These are phyloP conservation scores for Mycena capillaripes DNA, from an alignment of 768 basidiomycete species.

Conservation along the genomic window DNA sequence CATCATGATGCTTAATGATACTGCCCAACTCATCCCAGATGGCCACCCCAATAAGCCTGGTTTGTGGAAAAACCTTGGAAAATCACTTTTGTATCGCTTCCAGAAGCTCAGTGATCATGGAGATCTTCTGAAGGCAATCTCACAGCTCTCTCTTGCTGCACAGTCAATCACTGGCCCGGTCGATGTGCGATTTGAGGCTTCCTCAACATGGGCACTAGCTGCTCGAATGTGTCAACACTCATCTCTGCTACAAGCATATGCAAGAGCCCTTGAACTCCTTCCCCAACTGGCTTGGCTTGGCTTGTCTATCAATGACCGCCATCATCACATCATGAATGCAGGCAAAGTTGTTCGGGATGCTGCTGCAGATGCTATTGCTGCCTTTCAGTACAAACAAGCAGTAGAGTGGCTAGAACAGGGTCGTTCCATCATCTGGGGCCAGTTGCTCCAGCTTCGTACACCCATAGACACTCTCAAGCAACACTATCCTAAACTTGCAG, in stretches of 20 bases:
- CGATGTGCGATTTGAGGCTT: no score
- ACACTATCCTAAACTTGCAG: no score
- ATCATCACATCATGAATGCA: not conserved
- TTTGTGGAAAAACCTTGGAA: conserved; percentile 31
- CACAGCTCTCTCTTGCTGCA: not conserved
- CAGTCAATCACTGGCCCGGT: no score
- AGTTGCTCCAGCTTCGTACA: not conserved
- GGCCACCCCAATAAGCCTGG: conserved; percentile 22
- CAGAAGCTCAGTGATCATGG: not conserved
- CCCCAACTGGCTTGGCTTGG: no score
- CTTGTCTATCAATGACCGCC: no score
- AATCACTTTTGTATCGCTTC: conserved; percentile 25
- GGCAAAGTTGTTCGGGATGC: not conserved
- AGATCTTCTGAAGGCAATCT: not conserved
- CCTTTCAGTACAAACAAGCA: conserved; percentile 39
- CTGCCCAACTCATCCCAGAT: conserved; percentile 26
- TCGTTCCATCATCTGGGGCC: not conserved
- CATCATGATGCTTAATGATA: conserved; percentile 14
- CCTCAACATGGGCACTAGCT: no score
- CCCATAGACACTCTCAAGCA: not conserved
- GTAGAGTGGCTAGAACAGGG: conserved; percentile 1
- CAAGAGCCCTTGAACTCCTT: no score
- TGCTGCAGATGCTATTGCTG: not conserved
- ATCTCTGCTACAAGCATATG: no score
- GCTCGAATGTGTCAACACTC: no score